Percentiles rank a stretch among this genome's conserved stretches.
phyloP scores from a whole-genome alignment of 148 eudicot species.

The Linanthus parryae region DNA sequence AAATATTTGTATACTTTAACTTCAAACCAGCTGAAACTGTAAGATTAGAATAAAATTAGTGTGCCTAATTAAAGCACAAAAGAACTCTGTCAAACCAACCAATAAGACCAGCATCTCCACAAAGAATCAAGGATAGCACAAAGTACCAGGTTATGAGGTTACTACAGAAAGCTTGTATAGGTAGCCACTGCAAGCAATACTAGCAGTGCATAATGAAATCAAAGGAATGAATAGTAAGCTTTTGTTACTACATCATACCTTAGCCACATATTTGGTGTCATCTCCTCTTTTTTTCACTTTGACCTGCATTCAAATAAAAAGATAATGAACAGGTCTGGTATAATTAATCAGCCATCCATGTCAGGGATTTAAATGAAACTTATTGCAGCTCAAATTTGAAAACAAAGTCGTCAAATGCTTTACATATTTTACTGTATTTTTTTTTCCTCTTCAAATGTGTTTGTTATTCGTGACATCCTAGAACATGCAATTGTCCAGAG shows the following conservation, averaged over 20 bases:
- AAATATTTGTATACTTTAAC: conserved; percentile 17
- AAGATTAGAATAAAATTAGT: not conserved
- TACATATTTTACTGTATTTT: no score
- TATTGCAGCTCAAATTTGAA: no score
- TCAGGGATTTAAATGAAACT: not conserved
- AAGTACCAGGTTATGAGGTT: no score
- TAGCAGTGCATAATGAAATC: not conserved
- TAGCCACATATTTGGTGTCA: conserved; percentile 96
- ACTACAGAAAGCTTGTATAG: no score
- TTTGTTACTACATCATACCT: conserved; percentile 40
- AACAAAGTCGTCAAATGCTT: no score
- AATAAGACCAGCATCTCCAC: no score
- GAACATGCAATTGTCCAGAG: no score
- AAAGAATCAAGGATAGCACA: no score
- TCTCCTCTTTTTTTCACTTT: conserved; percentile 97
- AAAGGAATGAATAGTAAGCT: conserved; percentile 3
- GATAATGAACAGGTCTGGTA: not conserved
- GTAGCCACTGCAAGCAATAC: no score
- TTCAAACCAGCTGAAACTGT: not conserved
- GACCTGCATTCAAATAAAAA: conserved; percentile 47
- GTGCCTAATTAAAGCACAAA: not conserved
- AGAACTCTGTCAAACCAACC: no score
- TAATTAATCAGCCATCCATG: not conserved
- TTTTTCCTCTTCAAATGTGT: no score
- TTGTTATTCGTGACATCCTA: no score